These are phyloP conservation scores for Cokeromyces recurvatus DNA, from an alignment of 371 early-diverging fungal genomes.

Conservation along the genomic window DNA sequence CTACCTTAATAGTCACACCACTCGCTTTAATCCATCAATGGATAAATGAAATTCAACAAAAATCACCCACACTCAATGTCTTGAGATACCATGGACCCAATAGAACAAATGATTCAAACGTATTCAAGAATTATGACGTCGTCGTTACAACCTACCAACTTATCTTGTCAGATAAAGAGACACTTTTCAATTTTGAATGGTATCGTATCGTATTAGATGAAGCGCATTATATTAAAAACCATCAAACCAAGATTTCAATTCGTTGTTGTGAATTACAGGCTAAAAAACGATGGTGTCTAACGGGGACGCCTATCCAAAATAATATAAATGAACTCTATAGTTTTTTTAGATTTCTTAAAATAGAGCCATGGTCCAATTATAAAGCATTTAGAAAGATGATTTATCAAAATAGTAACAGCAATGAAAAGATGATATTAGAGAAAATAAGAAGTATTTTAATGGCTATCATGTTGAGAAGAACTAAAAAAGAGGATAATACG, in stretches of 20 bases:
- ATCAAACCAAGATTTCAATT: constrained; percentile 56
- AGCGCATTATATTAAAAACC: constrained; percentile 86
- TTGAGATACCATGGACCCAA: constrained; percentile 58
- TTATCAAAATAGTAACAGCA: constrained; percentile 31
- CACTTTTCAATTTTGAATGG: constrained; percentile 47
- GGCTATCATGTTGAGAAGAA: constrained; percentile 73
- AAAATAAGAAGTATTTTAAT: constrained; percentile 59
- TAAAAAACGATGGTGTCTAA: constrained; percentile 79
- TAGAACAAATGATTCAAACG: constrained; percentile 27
- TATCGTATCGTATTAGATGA: constrained; percentile 70
- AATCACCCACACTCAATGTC: constrained; percentile 47
- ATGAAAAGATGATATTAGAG: constrained; percentile 42
- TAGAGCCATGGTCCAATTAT: constrained; percentile 57
- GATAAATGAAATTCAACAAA: constrained; percentile 56
- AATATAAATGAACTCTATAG: constrained; percentile 83
- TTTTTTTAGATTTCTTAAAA: constrained; percentile 73
- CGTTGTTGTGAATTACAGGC: constrained; percentile 58
- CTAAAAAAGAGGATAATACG: constrained; percentile 43
- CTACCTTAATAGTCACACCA: constrained; percentile 65
- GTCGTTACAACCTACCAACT: constrained; percentile 71
- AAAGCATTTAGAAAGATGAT: constrained; percentile 53
- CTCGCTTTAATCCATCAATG: constrained; percentile 66
- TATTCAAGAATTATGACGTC: constrained; percentile 58
- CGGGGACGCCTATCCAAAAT: constrained; percentile 85
- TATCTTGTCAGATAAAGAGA: constrained; percentile 48